Conservation (phyloP, 805 yeast species). For the Ogataea trehalophila region DNA sequence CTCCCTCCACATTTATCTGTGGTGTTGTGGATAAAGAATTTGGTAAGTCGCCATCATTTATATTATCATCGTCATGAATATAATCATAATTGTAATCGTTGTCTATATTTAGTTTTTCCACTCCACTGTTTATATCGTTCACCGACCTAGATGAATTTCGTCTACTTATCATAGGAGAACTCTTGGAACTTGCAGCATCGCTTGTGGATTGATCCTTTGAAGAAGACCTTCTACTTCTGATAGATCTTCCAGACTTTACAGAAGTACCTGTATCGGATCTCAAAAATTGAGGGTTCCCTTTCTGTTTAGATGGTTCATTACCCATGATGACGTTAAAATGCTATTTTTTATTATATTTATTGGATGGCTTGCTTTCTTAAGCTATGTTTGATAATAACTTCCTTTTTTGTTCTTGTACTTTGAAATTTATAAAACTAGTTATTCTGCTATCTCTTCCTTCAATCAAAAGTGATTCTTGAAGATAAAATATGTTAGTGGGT, state of each 20-base stretch:
- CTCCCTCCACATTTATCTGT: slow-evolving; percentile 10
- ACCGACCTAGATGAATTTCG: slow-evolving; percentile 22
- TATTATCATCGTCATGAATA: slow-evolving; percentile 14
- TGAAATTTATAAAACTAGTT: too few species aligned
- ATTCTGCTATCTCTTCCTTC: too few species aligned
- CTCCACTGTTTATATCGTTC: slow-evolving; percentile 15
- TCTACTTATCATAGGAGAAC: slow-evolving; percentile 22
- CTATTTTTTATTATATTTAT: neutral
- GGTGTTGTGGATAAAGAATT: slow-evolving; percentile 6
- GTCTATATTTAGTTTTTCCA: slow-evolving; percentile 15
- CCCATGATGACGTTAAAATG: slow-evolving; percentile 21
- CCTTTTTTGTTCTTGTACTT: neutral
- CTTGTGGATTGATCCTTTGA: slow-evolving; percentile 12
- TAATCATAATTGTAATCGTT: slow-evolving; percentile 18
- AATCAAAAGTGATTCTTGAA: too few species aligned
- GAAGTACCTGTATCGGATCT: slow-evolving; percentile 31
- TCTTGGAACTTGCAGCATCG: slow-evolving; percentile 17
- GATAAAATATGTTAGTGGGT: too few species aligned
- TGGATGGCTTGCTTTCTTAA: neutral
- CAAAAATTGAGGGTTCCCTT: slow-evolving; percentile 21
- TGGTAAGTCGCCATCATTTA: neutral
- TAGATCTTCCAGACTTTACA: slow-evolving; percentile 25
- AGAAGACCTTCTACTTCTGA: slow-evolving; percentile 25
- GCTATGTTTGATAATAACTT: neutral
- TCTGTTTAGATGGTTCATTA: slow-evolving; percentile 31